These are phyloP conservation scores for Aspergillus amoenus DNA, from an alignment of 2,329 filamentous ascomycete genomes.

Conservation along the genomic window DNA sequence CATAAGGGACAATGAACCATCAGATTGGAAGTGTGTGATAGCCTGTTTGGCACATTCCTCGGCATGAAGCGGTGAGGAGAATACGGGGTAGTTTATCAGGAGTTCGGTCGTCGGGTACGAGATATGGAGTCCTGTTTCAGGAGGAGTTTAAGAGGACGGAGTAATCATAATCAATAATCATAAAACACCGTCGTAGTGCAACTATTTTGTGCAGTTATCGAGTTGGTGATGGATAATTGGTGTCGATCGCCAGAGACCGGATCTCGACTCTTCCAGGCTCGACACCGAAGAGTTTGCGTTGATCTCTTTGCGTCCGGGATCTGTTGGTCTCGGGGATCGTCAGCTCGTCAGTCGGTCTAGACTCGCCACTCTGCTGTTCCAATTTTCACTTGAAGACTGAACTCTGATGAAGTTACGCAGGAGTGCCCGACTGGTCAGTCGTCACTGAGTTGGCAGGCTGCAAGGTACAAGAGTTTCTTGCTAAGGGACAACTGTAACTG, in stretches of 20 bases:
- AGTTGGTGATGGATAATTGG: neutral
- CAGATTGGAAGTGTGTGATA: slow-evolving; percentile 31
- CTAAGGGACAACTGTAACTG: neutral
- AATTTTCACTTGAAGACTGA: neutral
- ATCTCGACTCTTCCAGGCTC: neutral
- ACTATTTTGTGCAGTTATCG: too few species aligned
- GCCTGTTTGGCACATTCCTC: neutral
- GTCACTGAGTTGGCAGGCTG: neutral
- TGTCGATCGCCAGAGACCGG: neutral
- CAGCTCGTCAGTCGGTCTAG: neutral
- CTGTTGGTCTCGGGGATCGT: neutral
- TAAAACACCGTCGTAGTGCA: too few species aligned
- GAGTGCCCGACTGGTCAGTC: neutral
- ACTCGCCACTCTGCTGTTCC: neutral
- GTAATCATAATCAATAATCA: too few species aligned
- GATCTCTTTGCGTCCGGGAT: neutral
- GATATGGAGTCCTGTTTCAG: too few species aligned
- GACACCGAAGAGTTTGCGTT: neutral
- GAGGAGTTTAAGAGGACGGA: too few species aligned
- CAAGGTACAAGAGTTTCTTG: neutral
- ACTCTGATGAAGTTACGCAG: neutral
- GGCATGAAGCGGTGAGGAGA: neutral
- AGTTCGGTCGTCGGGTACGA: too few species aligned
- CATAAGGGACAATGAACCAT: slow-evolving; percentile 33
- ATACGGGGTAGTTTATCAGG: neutral